Evolutionary conservation across 23 red algal genomes (phyloP).

Genomic region (Pyropia yezoensis): DNA sequence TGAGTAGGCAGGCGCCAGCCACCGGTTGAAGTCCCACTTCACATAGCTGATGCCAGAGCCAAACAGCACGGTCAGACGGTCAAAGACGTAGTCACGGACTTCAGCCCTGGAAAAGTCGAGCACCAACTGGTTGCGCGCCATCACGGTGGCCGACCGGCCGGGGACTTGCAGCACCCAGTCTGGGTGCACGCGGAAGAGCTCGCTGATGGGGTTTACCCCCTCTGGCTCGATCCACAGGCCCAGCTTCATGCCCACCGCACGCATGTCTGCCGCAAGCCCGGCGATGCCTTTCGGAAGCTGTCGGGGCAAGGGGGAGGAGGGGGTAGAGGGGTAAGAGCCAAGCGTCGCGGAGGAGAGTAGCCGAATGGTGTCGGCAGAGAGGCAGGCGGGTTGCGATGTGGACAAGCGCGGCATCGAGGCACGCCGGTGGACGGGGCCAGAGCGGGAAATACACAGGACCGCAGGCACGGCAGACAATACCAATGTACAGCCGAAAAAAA

Average conservation of each 20-base stretch:
- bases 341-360: too few relatives aligned
- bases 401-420: too few relatives aligned
- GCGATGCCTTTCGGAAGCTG: constrained; percentile 21
- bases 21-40: constrained; percentile 55
- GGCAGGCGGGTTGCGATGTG: too few relatives aligned
- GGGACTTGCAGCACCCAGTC: constrained; percentile 46
- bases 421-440: too few relatives aligned
- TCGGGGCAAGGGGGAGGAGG: background rate
- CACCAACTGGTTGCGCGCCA: constrained; percentile 33
- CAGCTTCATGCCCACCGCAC: constrained; percentile 18
- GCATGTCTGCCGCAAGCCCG: constrained; percentile 17
- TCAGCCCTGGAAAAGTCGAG: constrained; percentile 17
- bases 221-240: constrained; percentile 54
- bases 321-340: too few relatives aligned
- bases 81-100: constrained; percentile 33
- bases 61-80: constrained; percentile 12
- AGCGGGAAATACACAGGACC: too few relatives aligned
- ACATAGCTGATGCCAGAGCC: constrained; percentile 17
- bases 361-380: too few relatives aligned
- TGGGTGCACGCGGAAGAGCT: constrained; percentile 34
- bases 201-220: constrained; percentile 22
- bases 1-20: constrained; percentile 25
- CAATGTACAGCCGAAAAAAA: too few relatives aligned
- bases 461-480: too few relatives aligned
- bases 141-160: constrained; percentile 13